Evolutionary conservation across 176 grass and related monocot genomes (phyloP).

Genomic region (Juncus effusus): DNA sequence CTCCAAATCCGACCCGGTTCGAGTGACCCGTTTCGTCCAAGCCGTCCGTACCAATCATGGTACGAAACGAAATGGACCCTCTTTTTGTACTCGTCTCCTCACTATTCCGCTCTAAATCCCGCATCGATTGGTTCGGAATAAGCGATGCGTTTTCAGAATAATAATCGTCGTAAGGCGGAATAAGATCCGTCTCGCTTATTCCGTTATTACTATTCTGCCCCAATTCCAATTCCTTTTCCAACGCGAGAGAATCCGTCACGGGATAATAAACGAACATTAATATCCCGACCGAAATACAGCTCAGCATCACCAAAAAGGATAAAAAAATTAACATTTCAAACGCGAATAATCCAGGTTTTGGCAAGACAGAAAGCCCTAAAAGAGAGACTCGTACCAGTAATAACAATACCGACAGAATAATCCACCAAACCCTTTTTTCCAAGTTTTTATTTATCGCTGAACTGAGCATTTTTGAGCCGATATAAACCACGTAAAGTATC

Average conservation of each 20-base stretch:
- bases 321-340: constrained; percentile 70
- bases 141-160: constrained; percentile 63
- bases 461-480: constrained; percentile 54
- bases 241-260: constrained; percentile 61
- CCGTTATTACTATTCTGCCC: constrained; percentile 34
- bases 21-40: constrained; percentile 41
- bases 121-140: constrained; percentile 59
- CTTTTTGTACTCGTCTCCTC: constrained; percentile 64
- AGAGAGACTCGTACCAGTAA: constrained; percentile 75
- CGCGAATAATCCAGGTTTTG: constrained; percentile 39
- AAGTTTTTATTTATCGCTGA: constrained; percentile 83
- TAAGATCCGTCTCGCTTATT: constrained; percentile 44
- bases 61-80: constrained; percentile 68
- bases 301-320: constrained; percentile 66
- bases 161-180: constrained; percentile 91
- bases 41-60: constrained; percentile 58
- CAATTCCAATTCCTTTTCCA: constrained; percentile 25
- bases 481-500: constrained; percentile 69
- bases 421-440: constrained; percentile 61
- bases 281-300: constrained; percentile 55
- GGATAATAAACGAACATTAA: constrained; percentile 80
- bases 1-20: constrained; percentile 30
- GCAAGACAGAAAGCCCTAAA: constrained; percentile 74
- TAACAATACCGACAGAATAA: constrained; percentile 61
- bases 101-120: constrained; percentile 51